phyloP scores from a whole-genome alignment of 2,329 filamentous ascomycete genomes.

The Colletotrichum incanum region DNA sequence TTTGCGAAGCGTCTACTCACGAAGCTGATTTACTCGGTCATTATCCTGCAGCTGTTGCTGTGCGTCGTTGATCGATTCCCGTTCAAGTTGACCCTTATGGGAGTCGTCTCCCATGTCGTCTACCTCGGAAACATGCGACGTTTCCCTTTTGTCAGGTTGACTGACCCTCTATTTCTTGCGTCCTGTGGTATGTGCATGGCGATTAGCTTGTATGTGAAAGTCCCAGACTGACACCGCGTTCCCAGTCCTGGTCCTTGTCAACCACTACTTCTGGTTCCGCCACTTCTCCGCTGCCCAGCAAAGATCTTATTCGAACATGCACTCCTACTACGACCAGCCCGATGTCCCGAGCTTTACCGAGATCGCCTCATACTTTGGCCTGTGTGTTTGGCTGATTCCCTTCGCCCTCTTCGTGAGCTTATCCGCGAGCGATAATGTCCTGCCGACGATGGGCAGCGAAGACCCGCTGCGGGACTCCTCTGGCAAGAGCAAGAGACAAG shows the following conservation, averaged over 20 bases:
- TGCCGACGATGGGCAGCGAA: conserved; percentile 91
- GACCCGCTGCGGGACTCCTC: conserved; percentile 64
- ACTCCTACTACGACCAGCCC: conserved; percentile 74
- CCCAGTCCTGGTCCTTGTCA: conserved; percentile 83
- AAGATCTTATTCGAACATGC: conserved; percentile 69
- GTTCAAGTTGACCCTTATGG: conserved; percentile 79
- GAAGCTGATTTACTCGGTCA: conserved; percentile 86
- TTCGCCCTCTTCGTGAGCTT: conserved; percentile 96
- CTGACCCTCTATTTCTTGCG: conserved; percentile 87
- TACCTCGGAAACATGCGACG: conserved; percentile 89
- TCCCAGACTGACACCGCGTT: neutral
- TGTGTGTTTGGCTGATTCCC: conserved; percentile 97
- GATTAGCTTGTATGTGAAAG: neutral
- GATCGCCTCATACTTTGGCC: conserved; percentile 94
- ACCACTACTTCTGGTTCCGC: conserved; percentile 97
- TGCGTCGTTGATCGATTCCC: conserved; percentile 90
- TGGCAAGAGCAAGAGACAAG: conserved; percentile 70
- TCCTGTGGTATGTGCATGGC: conserved; percentile 78
- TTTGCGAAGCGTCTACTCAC: conserved; percentile 89
- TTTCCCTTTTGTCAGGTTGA: conserved; percentile 85
- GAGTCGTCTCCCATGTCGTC: conserved; percentile 84
- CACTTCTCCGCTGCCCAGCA: conserved; percentile 83
- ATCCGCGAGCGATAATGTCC: conserved; percentile 93
- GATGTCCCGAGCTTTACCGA: conserved; percentile 88
- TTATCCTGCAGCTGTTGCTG: conserved; percentile 81